Percentiles rank a stretch among this genome's conserved stretches.
Conservation (phyloP, 2,329 filamentous ascomycete genomes). For the Cercospora citrullina region DNA sequence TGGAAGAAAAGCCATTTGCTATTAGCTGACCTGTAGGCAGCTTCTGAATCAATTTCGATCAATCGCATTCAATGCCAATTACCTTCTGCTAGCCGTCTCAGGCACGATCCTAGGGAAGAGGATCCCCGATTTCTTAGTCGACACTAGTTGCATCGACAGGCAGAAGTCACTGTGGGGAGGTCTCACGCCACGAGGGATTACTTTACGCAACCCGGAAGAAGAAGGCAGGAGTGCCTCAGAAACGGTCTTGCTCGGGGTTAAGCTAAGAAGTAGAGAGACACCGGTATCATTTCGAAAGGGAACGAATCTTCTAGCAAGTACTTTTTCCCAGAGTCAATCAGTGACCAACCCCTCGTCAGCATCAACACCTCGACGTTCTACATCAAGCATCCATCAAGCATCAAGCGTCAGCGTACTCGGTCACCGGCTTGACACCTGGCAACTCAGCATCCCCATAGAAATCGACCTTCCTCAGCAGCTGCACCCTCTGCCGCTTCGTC, state of each 20-base stretch:
- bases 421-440: not conserved
- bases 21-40: not conserved
- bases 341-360: not conserved
- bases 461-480: not conserved
- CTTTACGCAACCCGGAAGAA: too few species aligned
- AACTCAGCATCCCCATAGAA: not conserved
- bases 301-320: not conserved
- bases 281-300: not conserved
- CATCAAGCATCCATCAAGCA: not conserved
- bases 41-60: not conserved
- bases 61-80: not conserved
- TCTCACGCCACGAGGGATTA: not conserved
- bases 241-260: not conserved
- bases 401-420: not conserved
- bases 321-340: not conserved
- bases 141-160: not conserved
- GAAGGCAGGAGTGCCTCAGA: not conserved
- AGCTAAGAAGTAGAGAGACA: not conserved
- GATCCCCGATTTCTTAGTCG: not conserved
- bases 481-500: not conserved
- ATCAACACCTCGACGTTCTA: not conserved
- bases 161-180: not conserved
- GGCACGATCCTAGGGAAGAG: not conserved
- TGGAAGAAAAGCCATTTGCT: not conserved
- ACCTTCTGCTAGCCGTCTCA: not conserved